Evolutionary conservation across 805 yeast species (phyloP), one percentile per base, ranked within the genome.

Genomic region (Torulaspora quercuum): DNA sequence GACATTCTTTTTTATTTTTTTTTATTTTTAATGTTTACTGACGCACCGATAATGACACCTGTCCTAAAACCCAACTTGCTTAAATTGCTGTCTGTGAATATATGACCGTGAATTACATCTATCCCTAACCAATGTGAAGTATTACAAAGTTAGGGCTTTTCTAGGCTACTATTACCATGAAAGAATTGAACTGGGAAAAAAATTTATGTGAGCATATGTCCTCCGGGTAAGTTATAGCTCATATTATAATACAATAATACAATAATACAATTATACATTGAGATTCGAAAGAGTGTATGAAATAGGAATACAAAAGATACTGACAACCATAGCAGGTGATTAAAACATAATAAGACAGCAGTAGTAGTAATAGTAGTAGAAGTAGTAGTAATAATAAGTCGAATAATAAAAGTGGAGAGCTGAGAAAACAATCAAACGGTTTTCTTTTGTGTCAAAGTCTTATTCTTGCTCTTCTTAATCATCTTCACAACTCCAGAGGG

Each of bases 401-500:
- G 18, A 19, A 10, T 13, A 20, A 17, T 12, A 21, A 20, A 12
- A 20, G 9, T 17, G 18, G 24, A n/a, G 20, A 12, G 11, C n/a
- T 12, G 26, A 8, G 20, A 14, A n/a, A n/a, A n/a, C n/a, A n/a
- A 5, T 26, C 15, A 37, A 17, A 29, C 37, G 11, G 41, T 24
- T 28, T 31, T 37, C 37, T 37, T 37, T 10, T 27, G 23, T 12
- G 27, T 21, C n/a, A 32, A 17, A 14, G 25, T 20, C 18, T 30
- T 32, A 9, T 17, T 16, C 19, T 35, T 35, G 13, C 26, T 24
- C 52, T 33, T 55, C 45, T 44, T 46, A 30, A 33, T 42, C 18
- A 42, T 52, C 39, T 46, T 59, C 46, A 60, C 46, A 11, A 57
- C 43, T 22, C 59, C 60, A 7, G 65, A 49, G 12, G 95, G 81